phyloP scores from a whole-genome alignment of 2,329 filamentous ascomycete species.

The Phialophora macrospora region DNA sequence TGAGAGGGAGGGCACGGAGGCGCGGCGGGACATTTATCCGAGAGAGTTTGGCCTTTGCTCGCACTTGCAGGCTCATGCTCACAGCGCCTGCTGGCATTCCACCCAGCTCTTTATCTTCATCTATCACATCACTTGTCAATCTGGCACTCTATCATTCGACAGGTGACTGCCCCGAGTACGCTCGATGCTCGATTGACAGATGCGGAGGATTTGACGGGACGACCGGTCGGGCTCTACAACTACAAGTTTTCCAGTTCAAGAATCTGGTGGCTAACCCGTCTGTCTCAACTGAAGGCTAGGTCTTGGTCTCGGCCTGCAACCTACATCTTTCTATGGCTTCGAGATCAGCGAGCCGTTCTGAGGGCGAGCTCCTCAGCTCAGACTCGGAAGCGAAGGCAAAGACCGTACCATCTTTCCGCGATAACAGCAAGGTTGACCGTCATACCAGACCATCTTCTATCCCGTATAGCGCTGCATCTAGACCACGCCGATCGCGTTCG shows the following conservation, averaged over 20 bases:
- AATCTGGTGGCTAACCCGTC: conserved; percentile 39
- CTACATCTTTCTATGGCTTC: conserved; percentile 51
- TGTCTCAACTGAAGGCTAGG: conserved; percentile 38
- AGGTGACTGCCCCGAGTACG: background rate
- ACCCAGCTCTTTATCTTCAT: background rate
- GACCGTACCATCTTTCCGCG: conserved; percentile 73
- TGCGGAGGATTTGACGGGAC: conserved; percentile 35
- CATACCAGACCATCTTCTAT: conserved; percentile 73
- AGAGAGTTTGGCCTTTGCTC: background rate
- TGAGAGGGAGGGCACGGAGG: too few relatives aligned
- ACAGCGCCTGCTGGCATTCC: background rate
- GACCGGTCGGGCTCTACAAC: conserved; percentile 42
- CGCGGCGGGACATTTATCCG: background rate
- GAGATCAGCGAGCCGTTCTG: conserved; percentile 71
- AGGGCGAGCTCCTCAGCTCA: conserved; percentile 84
- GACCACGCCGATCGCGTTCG: conserved; percentile 46
- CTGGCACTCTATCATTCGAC: background rate
- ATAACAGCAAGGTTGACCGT: conserved; percentile 88
- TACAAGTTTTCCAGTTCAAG: conserved; percentile 32
- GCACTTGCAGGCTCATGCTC: background rate
- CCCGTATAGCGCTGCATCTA: conserved; percentile 41
- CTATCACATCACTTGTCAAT: background rate
- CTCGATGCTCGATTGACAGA: background rate
- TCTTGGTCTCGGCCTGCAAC: conserved; percentile 33
- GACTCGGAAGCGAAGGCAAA: conserved; percentile 80